Evolutionary conservation across 2,329 filamentous ascomycete genomes (phyloP), one percentile per base, ranked within the genome.

Genomic region (Penicillium sp.): DNA sequence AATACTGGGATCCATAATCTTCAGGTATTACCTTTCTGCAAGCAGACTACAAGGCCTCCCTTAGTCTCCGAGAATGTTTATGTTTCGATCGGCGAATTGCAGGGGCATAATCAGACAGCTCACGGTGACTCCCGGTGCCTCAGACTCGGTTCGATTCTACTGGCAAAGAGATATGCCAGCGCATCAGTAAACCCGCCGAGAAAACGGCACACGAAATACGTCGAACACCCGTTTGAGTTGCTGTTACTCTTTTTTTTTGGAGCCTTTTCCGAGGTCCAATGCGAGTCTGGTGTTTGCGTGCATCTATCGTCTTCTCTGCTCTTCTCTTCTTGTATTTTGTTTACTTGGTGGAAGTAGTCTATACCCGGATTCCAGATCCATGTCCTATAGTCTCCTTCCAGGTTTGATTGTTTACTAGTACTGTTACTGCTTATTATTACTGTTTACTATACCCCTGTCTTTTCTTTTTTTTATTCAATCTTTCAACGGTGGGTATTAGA

Each of bases 111-210:
- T 29, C 51, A 52, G 58, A 48, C 19, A 60, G 43, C 36, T 54
- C 33, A 44, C 54, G 13, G 36, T 31, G 21, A 44, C 27, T 33
- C 54, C 54, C 48, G 53, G 61, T 59, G 49, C 43, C 56, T 62
- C 61, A 53, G n/a, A 61, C 57, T 63, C 58, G 65, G 62, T 52
- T 64, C 44, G 43, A 65, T 64, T 66, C 55, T 53, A 93, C 88
- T 93, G 90, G 90, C 84, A 84, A 86, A 82, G 83, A 88, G 82
- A 82, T 81, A 87, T 88, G 91, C 91, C 91, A 96, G 83, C 91
- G 89, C 91, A 96, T 92, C 90, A 75, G 65, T 58, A 64, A 67
- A 66, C 54, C 61, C 62, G 61, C 61, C 64, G 64, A 60, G 49
- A 39, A 49, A 49, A 55, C 31, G 39, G 42, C 23, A 38, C 23